These are phyloP conservation scores for Xylaria sp. DNA, from an alignment of 2,329 filamentous ascomycete species.

Conservation along the genomic window DNA sequence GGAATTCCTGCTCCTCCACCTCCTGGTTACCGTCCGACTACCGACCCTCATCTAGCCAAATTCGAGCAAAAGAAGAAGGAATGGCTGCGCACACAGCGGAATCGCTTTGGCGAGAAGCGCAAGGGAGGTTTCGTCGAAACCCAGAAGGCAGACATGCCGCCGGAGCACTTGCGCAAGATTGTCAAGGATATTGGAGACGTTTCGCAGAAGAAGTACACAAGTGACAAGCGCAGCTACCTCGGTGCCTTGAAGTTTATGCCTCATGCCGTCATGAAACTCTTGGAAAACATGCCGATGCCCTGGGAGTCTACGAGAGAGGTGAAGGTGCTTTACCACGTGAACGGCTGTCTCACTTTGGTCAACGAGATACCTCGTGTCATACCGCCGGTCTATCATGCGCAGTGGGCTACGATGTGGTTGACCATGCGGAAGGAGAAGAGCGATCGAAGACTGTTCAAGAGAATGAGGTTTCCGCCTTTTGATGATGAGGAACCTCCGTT, in stretches of 20 bases:
- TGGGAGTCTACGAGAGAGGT: slow-evolving; percentile 98
- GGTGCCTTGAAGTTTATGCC: slow-evolving; percentile 99
- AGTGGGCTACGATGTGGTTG: slow-evolving; percentile 99
- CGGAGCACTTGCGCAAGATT: slow-evolving; percentile 97
- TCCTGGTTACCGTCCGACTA: slow-evolving; percentile 82
- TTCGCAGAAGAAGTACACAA: slow-evolving; percentile 99
- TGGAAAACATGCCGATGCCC: slow-evolving; percentile 99
- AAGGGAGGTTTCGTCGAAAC: slow-evolving; percentile 97
- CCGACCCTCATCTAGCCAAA: slow-evolving; percentile 88
- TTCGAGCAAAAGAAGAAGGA: slow-evolving; percentile 99
- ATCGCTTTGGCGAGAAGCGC: slow-evolving; percentile 95
- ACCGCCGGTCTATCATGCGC: slow-evolving; percentile 96
- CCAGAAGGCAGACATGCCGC: slow-evolving; percentile 98
- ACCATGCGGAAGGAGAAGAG: slow-evolving; percentile 98
- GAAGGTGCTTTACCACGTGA: slow-evolving; percentile 98
- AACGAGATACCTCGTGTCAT: slow-evolving; percentile 98
- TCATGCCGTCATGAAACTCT: slow-evolving; percentile 93
- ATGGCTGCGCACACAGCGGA: slow-evolving; percentile 92
- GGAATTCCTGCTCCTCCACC: slow-evolving; percentile 76
- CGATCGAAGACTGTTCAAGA: slow-evolving; percentile 94
- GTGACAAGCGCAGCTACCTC: slow-evolving; percentile 96
- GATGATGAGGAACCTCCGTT: slow-evolving; percentile 98
- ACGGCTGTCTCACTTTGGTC: slow-evolving; percentile 94
- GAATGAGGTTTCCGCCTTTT: slow-evolving; percentile 98
- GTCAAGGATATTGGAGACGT: slow-evolving; percentile 99